These are phyloP conservation scores for Atkinsonella texensis DNA, from an alignment of 2,329 filamentous ascomycete genomes.

Conservation along the genomic window DNA sequence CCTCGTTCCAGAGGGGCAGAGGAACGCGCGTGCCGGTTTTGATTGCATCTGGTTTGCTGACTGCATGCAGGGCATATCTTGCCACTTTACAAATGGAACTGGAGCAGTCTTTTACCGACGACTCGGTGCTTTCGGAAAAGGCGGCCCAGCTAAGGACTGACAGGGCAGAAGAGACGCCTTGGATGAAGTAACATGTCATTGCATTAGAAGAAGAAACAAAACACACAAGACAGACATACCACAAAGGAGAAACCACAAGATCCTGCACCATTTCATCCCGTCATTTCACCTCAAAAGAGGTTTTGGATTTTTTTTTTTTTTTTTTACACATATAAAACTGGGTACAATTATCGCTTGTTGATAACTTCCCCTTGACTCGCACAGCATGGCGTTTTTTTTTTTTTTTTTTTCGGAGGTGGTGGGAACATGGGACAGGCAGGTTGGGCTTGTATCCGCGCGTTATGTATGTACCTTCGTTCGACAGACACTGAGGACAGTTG, in stretches of 20 bases:
- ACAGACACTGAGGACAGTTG: background rate
- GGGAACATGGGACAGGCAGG: background rate
- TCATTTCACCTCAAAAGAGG: background rate
- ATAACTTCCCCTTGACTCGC: background rate
- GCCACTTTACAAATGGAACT: background rate
- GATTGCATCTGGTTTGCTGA: background rate
- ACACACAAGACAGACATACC: background rate
- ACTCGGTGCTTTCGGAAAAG: constrained; percentile 1
- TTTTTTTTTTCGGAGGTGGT: background rate
- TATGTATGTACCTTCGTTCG: background rate
- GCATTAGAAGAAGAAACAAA: background rate
- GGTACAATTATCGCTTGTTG: background rate
- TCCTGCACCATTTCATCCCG: background rate
- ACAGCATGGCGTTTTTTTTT: constrained; percentile 1
- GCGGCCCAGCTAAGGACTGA: background rate
- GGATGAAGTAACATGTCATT: background rate
- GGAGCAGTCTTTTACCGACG: background rate
- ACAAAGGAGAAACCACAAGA: background rate
- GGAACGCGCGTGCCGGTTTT: background rate
- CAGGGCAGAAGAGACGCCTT: background rate
- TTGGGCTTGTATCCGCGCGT: background rate
- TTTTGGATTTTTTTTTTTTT: background rate
- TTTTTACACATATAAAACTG: background rate
- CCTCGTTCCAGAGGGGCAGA: too few species aligned
- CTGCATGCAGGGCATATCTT: background rate